Percentiles rank a stretch among this genome's conserved stretches.
Evolutionary conservation across 2,329 filamentous ascomycete genomes (phyloP).

Genomic region (Seiridium cupressi): DNA sequence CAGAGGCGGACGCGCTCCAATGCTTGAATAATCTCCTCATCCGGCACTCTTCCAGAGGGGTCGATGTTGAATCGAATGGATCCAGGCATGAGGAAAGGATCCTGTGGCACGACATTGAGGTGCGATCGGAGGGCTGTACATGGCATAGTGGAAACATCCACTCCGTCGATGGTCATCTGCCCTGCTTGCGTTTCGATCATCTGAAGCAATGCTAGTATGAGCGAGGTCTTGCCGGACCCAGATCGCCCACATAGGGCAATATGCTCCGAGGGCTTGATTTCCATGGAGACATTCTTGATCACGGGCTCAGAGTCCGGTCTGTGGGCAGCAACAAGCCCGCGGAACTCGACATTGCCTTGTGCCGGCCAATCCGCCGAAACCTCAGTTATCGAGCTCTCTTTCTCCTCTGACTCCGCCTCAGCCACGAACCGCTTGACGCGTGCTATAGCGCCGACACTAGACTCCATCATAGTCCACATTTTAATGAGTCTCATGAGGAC

Average conservation of each 20-base stretch:
- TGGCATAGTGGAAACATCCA: conserved; percentile 9
- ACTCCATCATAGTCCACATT: conserved; percentile 30
- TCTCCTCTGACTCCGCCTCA: conserved; percentile 7
- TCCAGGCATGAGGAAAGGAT: conserved; percentile 16
- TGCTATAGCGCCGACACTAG: conserved; percentile 21
- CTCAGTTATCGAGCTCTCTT: not conserved
- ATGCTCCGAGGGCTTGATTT: conserved; percentile 10
- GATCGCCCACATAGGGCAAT: conserved; percentile 15
- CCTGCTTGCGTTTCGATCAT: conserved; percentile 13
- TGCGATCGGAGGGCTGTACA: conserved; percentile 9
- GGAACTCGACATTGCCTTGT: not conserved
- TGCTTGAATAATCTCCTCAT: conserved; percentile 9
- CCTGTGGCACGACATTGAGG: conserved; percentile 16
- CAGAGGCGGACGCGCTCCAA: conserved; percentile 9
- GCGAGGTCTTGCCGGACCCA: conserved; percentile 14
- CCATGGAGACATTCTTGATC: conserved; percentile 8
- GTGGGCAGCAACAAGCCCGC: not conserved
- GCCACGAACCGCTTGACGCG: conserved; percentile 3
- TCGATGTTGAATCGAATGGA: conserved; percentile 16
- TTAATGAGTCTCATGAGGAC: conserved; percentile 25
- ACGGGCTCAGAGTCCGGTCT: conserved; percentile 7
- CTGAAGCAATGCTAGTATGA: conserved; percentile 12
- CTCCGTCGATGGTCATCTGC: conserved; percentile 11
- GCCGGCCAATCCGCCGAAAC: conserved; percentile 5
- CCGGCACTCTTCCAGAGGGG: conserved; percentile 4